A percentile compares a stretch with the other conserved stretches of the same genome.
Conservation (phyloP, 106 monocot genomes). For the Phalaenopsis aphrodite region DNA sequence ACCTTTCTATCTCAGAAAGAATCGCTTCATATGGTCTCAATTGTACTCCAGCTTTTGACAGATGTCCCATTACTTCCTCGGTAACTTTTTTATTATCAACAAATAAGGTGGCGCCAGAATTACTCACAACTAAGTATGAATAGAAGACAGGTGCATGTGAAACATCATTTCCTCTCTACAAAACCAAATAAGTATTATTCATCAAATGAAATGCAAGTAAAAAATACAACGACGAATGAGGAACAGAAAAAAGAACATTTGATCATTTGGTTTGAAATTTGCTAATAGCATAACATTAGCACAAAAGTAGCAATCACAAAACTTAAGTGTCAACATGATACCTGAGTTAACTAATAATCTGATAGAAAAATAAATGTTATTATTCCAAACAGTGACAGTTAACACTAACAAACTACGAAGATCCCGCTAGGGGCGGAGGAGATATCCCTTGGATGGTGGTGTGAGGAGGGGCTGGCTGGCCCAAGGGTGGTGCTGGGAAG, state of each 20-base stretch:
- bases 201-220: not conserved
- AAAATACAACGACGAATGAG: not conserved
- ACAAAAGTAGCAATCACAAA: too few relatives aligned
- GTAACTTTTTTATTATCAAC: constrained; percentile 69
- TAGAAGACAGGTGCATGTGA: constrained; percentile 92
- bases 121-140: constrained; percentile 80
- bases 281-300: not conserved
- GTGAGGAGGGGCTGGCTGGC: too few relatives aligned
- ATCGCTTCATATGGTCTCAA: constrained; percentile 71
- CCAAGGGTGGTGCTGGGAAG: too few relatives aligned
- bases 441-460: too few relatives aligned
- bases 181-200: constrained; percentile 7
- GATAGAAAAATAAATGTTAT: too few relatives aligned
- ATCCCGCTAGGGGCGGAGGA: too few relatives aligned
- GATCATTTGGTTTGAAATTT: not conserved
- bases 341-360: too few relatives aligned
- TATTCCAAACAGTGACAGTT: too few relatives aligned
- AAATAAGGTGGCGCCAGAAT: constrained; percentile 56
- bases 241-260: not conserved
- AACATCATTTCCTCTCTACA: constrained; percentile 94
- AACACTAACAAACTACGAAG: too few relatives aligned
- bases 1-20: constrained; percentile 82
- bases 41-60: constrained; percentile 62
- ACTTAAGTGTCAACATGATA: too few relatives aligned
- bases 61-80: constrained; percentile 47